phyloP scores from a whole-genome alignment of 169 alveolate species.

The Perkinsus olseni region DNA sequence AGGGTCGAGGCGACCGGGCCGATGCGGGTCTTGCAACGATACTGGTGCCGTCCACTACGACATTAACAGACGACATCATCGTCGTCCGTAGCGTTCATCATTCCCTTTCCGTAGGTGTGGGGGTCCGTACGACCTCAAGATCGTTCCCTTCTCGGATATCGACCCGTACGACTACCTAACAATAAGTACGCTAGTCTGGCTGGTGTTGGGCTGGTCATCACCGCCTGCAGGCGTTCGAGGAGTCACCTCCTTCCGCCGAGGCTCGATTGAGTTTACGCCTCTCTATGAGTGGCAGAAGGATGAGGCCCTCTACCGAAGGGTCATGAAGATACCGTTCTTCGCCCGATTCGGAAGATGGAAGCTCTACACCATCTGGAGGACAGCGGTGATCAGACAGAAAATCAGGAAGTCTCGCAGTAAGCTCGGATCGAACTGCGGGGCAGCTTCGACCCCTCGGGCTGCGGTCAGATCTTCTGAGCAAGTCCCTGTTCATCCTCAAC shows the following conservation, averaged over 20 bases:
- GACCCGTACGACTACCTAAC: constrained; percentile 41
- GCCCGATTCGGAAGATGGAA: constrained; percentile 61
- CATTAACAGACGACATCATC: no score
- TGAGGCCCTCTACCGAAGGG: constrained; percentile 46
- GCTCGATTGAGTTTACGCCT: constrained; percentile 17
- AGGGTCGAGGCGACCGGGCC: no score
- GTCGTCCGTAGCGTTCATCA: background rate
- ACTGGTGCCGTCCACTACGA: no score
- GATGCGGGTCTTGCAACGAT: no score
- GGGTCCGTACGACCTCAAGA: constrained; percentile 33
- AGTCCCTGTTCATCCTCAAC: constrained; percentile 58
- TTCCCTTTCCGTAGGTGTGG: background rate
- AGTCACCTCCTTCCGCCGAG: constrained; percentile 25
- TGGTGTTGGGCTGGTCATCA: background rate
- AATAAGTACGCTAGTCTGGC: background rate
- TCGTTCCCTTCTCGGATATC: constrained; percentile 36
- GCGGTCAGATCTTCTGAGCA: constrained; percentile 46
- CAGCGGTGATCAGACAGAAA: constrained; percentile 27
- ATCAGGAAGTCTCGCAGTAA: constrained; percentile 39
- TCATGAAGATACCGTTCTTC: constrained; percentile 53
- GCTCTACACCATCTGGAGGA: constrained; percentile 72
- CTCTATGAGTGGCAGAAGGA: constrained; percentile 74
- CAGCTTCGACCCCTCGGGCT: no score
- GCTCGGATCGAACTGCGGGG: no score
- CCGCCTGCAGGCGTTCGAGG: constrained; percentile 28